Evolutionary conservation across 179 eudicot genomes (phyloP).

Genomic region (Dionaea muscipula): DNA sequence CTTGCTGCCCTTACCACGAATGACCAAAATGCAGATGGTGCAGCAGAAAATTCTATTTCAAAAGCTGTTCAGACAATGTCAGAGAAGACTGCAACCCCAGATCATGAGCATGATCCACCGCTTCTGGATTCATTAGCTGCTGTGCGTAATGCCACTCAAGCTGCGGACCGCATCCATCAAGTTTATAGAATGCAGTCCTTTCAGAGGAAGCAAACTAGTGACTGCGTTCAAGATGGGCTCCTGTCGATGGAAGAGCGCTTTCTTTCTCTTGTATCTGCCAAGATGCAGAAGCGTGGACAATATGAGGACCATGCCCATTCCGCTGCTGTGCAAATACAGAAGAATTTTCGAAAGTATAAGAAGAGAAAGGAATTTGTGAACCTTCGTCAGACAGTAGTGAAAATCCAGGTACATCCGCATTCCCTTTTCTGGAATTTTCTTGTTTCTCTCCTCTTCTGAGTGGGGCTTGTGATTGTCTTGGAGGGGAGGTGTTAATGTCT

Average conservation of each 20-base stretch:
- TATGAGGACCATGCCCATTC: conserved; percentile 28
- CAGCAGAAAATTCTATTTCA: conserved; percentile 20
- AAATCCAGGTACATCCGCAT: conserved; percentile 41
- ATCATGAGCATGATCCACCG: conserved; percentile 22
- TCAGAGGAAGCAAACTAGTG: conserved; percentile 33
- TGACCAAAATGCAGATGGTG: conserved; percentile 22
- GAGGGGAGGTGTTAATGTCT: no score
- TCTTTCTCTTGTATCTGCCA: conserved; percentile 37
- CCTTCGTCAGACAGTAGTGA: conserved; percentile 49
- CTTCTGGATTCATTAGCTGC: conserved; percentile 53
- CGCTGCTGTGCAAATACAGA: conserved; percentile 57
- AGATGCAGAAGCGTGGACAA: conserved; percentile 33
- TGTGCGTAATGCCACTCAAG: conserved; percentile 54
- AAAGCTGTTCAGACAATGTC: conserved; percentile 31
- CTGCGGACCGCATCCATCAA: conserved; percentile 59
- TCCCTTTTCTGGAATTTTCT: background rate
- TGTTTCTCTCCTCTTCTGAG: conserved; percentile 1
- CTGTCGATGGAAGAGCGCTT: conserved; percentile 35
- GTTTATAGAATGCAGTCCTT: conserved; percentile 57
- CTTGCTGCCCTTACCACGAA: conserved; percentile 32
- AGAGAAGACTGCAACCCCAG: conserved; percentile 38
- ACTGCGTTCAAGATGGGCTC: conserved; percentile 23
- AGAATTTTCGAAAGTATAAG: conserved; percentile 58
- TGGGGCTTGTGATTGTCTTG: no score
- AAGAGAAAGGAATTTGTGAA: conserved; percentile 45